Evolutionary conservation across 257 asterid species (phyloP).

Genomic region (Scutellaria barbata): DNA sequence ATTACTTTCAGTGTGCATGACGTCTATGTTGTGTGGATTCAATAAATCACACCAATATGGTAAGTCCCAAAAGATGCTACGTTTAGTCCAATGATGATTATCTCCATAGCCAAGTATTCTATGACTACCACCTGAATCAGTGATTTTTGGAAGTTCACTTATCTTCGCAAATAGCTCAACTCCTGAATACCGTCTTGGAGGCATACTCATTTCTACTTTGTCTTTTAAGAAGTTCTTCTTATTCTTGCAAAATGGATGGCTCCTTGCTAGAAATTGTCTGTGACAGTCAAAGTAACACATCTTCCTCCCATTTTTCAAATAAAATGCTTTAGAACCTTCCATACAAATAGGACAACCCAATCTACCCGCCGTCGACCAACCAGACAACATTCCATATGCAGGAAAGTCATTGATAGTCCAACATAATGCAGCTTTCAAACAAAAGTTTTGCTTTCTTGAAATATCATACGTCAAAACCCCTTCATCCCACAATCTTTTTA

Average conservation of each 20-base stretch:
- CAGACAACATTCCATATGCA: neutral
- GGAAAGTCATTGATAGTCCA: slow-evolving; percentile 6
- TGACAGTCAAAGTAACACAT: neutral
- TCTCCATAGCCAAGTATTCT: neutral
- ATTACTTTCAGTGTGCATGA: neutral
- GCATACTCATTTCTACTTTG: neutral
- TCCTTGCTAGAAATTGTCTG: neutral
- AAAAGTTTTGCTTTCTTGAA: neutral
- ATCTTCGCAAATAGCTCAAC: neutral
- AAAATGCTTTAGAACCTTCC: neutral
- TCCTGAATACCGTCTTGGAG: neutral
- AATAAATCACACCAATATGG: neutral
- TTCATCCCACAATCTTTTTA: neutral
- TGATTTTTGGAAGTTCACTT: neutral
- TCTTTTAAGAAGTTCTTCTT: neutral
- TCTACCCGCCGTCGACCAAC: neutral
- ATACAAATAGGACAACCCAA: neutral
- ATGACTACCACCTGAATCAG: neutral
- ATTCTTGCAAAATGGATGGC: neutral
- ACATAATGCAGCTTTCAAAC: neutral
- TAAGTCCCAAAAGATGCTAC: neutral
- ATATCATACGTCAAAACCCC: neutral
- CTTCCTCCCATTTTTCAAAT: neutral
- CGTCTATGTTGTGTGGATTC: neutral
- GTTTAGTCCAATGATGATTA: neutral